Percentiles rank a stretch among this genome's conserved stretches.
Evolutionary conservation across 2,329 filamentous ascomycete genomes (phyloP).

Genomic region (Stenocarpella maydis): DNA sequence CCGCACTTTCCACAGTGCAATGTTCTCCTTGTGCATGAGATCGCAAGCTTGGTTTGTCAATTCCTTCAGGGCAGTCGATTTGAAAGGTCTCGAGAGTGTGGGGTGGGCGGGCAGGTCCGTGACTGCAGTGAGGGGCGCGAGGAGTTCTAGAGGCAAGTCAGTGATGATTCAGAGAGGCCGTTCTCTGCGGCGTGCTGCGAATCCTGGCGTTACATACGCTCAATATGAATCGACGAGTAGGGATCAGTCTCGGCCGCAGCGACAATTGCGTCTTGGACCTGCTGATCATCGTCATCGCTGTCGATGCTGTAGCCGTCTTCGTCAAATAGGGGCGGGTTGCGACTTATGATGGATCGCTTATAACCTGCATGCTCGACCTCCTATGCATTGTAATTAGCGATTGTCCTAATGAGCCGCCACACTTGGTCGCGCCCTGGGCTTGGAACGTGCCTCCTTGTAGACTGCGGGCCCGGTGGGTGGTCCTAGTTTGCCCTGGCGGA

Average conservation of each 20-base stretch:
- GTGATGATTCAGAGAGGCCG: slow-evolving; percentile 34
- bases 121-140: slow-evolving; percentile 78
- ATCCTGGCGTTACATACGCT: slow-evolving; percentile 61
- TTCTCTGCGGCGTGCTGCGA: not conserved
- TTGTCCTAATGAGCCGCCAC: slow-evolving; percentile 18
- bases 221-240: slow-evolving; percentile 75
- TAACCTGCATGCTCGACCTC: slow-evolving; percentile 78
- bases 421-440: not conserved
- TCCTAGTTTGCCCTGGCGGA: slow-evolving; percentile 74
- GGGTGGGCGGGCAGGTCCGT: slow-evolving; percentile 79
- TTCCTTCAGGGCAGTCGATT: slow-evolving; percentile 75
- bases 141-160: slow-evolving; percentile 63
- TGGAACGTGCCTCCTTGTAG: slow-evolving; percentile 71
- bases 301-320: slow-evolving; percentile 82
- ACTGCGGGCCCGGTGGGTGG: slow-evolving; percentile 70
- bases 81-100: slow-evolving; percentile 77
- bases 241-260: slow-evolving; percentile 76
- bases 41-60: slow-evolving; percentile 74
- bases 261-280: slow-evolving; percentile 66
- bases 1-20: slow-evolving; percentile 77
- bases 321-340: slow-evolving; percentile 76
- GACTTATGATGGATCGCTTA: slow-evolving; percentile 75
- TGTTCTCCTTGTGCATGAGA: slow-evolving; percentile 79
- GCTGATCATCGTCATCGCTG: slow-evolving; percentile 74
- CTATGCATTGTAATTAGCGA: slow-evolving; percentile 53